phyloP scores from a whole-genome alignment of 495 filamentous ascomycete species.

The Ramalina intermedia region DNA sequence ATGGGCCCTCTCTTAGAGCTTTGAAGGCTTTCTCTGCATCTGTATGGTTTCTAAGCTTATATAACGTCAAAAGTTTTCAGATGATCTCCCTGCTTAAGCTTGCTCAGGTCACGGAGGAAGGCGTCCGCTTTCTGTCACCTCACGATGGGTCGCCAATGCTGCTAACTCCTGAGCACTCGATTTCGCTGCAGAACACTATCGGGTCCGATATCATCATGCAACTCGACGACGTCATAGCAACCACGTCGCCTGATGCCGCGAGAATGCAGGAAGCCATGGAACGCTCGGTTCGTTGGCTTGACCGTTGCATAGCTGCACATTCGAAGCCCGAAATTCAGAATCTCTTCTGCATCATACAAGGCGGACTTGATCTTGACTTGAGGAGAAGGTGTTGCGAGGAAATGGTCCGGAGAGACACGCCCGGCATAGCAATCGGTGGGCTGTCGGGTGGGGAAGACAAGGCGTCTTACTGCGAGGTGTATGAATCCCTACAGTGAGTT shows the following conservation, averaged over 20 bases:
- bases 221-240: constrained; percentile 91
- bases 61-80: constrained; percentile 55
- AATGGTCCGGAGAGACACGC: constrained; percentile 86
- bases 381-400: constrained; percentile 67
- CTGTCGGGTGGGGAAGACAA: constrained; percentile 75
- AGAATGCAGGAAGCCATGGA: constrained; percentile 93
- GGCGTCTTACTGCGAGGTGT: constrained; percentile 46
- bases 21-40: background rate
- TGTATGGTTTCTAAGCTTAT: background rate
- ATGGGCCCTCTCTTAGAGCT: background rate
- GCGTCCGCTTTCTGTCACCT: constrained; percentile 84
- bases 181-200: constrained; percentile 89
- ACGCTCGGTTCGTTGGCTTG: constrained; percentile 94
- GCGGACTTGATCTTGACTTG: constrained; percentile 83
- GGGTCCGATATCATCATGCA: constrained; percentile 99
- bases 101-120: constrained; percentile 86
- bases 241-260: constrained; percentile 72
- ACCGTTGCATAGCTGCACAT: constrained; percentile 89
- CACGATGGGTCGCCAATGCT: constrained; percentile 97
- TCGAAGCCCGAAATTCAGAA: constrained; percentile 73
- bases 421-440: constrained; percentile 92
- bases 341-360: constrained; percentile 98
- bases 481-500: constrained; percentile 11
- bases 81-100: constrained; percentile 96
- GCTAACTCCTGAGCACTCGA: constrained; percentile 93